Evolutionary conservation across 225 moss, liverwort and hornwort species (phyloP).

Genomic region (Neckera pumila): DNA sequence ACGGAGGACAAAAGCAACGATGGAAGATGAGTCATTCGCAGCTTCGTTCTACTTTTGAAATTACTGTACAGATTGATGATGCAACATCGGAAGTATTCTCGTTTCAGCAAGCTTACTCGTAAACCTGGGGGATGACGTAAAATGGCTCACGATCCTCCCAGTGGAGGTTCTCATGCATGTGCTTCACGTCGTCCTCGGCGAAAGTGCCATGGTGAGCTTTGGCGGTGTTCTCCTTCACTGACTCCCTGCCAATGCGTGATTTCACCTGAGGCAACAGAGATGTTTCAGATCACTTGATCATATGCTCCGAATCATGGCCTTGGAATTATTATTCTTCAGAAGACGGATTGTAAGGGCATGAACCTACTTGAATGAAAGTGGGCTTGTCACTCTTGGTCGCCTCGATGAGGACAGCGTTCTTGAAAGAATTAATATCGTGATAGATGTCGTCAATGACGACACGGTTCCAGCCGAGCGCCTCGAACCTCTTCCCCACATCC

Average conservation of each 20-base stretch:
- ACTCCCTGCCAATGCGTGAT: slow-evolving; percentile 51
- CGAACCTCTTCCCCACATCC: slow-evolving; percentile 53
- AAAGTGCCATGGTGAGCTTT: slow-evolving; percentile 81
- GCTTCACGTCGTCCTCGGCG: slow-evolving; percentile 60
- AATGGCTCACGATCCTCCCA: slow-evolving; percentile 55
- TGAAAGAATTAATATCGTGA: slow-evolving; percentile 36
- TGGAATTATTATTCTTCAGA: background rate
- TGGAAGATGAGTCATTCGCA: background rate
- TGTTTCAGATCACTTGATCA: background rate
- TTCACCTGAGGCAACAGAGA: slow-evolving; percentile 30
- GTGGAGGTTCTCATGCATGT: slow-evolving; percentile 49
- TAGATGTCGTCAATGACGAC: slow-evolving; percentile 51
- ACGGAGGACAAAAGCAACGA: background rate
- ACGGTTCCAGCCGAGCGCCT: slow-evolving; percentile 59
- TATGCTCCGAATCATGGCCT: background rate
- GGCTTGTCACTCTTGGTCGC: slow-evolving; percentile 36
- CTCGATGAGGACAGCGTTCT: slow-evolving; percentile 20
- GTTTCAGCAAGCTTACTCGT: slow-evolving; percentile 41
- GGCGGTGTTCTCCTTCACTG: slow-evolving; percentile 50
- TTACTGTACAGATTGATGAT: background rate
- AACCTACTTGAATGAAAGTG: slow-evolving; percentile 49
- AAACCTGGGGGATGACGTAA: slow-evolving; percentile 58
- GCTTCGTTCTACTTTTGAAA: background rate
- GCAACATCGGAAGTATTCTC: background rate
- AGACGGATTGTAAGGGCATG: background rate